Evolutionary conservation across 2,329 filamentous ascomycete genomes (phyloP).

Genomic region (Ascochyta lentis): DNA sequence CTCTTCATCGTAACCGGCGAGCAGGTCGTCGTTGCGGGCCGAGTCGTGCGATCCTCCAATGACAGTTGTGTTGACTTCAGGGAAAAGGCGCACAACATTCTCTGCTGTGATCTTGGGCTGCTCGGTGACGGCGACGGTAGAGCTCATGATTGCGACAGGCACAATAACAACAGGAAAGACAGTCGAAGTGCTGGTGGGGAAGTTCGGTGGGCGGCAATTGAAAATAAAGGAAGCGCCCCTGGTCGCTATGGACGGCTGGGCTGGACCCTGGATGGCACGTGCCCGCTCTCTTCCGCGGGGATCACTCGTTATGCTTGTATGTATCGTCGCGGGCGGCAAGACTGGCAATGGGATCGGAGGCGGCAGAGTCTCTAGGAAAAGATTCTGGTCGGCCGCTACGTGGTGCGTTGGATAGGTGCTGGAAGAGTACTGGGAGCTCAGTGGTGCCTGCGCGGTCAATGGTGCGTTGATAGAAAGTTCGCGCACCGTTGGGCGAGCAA

Average conservation of each 20-base stretch:
- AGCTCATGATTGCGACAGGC: constrained; percentile 39
- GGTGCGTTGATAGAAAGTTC: too few relatives aligned
- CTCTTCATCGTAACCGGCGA: constrained; percentile 94
- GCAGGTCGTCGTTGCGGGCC: constrained; percentile 64
- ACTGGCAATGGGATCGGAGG: too few relatives aligned
- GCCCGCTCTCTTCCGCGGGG: too few relatives aligned
- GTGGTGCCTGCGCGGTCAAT: too few relatives aligned
- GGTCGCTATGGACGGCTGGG: neutral
- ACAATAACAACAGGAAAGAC: neutral
- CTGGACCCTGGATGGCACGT: constrained; percentile 10
- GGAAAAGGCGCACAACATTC: constrained; percentile 86
- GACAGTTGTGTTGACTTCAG: constrained; percentile 73
- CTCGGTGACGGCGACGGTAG: constrained; percentile 40
- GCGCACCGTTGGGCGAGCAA: too few relatives aligned
- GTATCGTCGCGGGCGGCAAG: too few relatives aligned
- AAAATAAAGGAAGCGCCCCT: constrained; percentile 7
- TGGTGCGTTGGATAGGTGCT: too few relatives aligned
- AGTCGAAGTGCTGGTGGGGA: constrained; percentile 16
- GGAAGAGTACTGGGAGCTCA: too few relatives aligned
- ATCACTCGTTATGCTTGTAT: neutral
- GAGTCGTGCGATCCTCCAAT: constrained; percentile 68
- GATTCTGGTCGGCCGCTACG: too few relatives aligned
- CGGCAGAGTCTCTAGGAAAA: too few relatives aligned
- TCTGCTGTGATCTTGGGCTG: constrained; percentile 78
- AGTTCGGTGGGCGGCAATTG: constrained; percentile 8